Evolutionary conservation across 352 stramenopile genomes (phyloP).

Genomic region (Phytophthora tubulina): DNA sequence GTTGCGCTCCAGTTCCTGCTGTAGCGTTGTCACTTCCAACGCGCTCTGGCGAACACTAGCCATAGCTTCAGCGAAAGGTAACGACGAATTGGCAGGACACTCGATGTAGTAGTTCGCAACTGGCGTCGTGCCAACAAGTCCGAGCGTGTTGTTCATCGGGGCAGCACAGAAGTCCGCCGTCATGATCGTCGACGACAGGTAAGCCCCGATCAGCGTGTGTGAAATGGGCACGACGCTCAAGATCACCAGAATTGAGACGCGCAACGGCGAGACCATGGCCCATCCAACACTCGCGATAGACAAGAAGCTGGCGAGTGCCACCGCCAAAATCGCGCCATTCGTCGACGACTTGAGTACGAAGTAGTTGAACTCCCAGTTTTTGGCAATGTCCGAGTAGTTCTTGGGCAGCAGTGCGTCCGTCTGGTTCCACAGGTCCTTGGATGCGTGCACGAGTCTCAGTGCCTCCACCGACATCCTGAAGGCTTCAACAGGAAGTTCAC

Average conservation of each 20-base stretch:
- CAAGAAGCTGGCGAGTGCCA: constrained; percentile 79
- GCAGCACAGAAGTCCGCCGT: constrained; percentile 84
- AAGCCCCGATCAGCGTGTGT: constrained; percentile 82
- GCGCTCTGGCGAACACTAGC: constrained; percentile 47
- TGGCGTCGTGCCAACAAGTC: constrained; percentile 61
- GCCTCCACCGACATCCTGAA: constrained; percentile 74
- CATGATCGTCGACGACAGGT: constrained; percentile 83
- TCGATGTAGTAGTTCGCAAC: constrained; percentile 71
- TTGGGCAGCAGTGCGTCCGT: constrained; percentile 61
- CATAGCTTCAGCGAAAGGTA: constrained; percentile 53
- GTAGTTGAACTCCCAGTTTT: constrained; percentile 78
- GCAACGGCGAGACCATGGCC: constrained; percentile 79
- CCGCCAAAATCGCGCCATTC: constrained; percentile 80
- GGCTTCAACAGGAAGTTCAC: constrained; percentile 65
- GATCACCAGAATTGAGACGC: constrained; percentile 80
- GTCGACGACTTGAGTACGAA: constrained; percentile 87
- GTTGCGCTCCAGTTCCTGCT: constrained; percentile 63
- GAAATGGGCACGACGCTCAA: constrained; percentile 82
- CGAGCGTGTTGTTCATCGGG: constrained; percentile 69
- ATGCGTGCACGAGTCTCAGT: constrained; percentile 62
- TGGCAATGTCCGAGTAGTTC: constrained; percentile 65
- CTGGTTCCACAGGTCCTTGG: constrained; percentile 63
- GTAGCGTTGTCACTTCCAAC: constrained; percentile 42
- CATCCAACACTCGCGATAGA: constrained; percentile 85
- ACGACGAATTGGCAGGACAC: constrained; percentile 63